Conservation (phyloP, 352 stramenopile species). For the Phytophthora lateralis region DNA sequence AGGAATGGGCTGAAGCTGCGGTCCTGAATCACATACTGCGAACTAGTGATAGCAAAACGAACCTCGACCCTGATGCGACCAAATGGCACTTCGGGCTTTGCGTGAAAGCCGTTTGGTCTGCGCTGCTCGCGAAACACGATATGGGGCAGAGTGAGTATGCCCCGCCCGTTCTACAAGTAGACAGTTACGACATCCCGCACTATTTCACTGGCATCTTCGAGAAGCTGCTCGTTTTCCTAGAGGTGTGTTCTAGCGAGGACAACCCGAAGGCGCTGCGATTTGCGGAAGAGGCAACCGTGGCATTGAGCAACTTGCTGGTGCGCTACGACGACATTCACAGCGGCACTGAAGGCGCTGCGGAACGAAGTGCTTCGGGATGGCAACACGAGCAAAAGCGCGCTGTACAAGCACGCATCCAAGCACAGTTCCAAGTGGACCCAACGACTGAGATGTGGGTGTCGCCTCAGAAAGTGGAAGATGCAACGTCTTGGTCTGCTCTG, state of each 20-base stretch:
- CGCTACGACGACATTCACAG: slow-evolving; percentile 19
- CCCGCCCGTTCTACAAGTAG: slow-evolving; percentile 32
- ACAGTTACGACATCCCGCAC: slow-evolving; percentile 29
- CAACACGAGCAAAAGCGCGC: slow-evolving; percentile 43
- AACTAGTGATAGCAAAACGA: slow-evolving; percentile 6
- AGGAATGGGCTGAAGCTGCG: slow-evolving; percentile 47
- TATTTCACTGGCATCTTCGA: slow-evolving; percentile 45
- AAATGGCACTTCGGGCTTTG: slow-evolving; percentile 54
- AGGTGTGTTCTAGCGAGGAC: slow-evolving; percentile 14
- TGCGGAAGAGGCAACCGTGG: slow-evolving; percentile 37
- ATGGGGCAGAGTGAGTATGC: slow-evolving; percentile 5
- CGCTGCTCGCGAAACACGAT: slow-evolving; percentile 24
- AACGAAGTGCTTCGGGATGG: slow-evolving; percentile 36
- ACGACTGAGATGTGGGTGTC: slow-evolving; percentile 2
- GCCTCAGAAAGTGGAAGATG: not conserved
- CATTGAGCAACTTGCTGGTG: slow-evolving; percentile 50
- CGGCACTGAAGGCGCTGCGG: not conserved
- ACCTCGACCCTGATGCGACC: not conserved
- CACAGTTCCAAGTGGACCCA: slow-evolving; percentile 38
- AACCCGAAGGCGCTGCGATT: slow-evolving; percentile 21
- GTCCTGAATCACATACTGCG: slow-evolving; percentile 44
- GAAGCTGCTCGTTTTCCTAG: slow-evolving; percentile 37
- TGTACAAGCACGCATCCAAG: slow-evolving; percentile 37
- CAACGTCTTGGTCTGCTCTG: slow-evolving; percentile 48
- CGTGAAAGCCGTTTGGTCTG: slow-evolving; percentile 56